A percentile compares a stretch with the other conserved stretches of the same genome.
Conservation (phyloP, 176 grass and related monocot species). For the Aegilops longissima region DNA sequence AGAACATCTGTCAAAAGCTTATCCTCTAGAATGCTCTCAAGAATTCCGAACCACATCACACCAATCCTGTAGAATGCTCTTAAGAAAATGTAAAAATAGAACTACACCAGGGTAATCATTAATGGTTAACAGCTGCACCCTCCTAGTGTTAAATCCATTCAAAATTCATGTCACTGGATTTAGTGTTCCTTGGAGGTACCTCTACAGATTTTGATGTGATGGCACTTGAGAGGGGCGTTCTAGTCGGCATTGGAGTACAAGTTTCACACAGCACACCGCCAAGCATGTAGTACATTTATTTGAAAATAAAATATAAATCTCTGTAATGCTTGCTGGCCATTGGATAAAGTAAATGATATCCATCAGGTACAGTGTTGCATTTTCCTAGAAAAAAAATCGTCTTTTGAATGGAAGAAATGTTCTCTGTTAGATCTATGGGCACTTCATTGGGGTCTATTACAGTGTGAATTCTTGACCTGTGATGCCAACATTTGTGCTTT, state of each 20-base stretch:
- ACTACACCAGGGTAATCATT: background rate
- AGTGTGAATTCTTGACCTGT: no score
- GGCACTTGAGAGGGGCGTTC: background rate
- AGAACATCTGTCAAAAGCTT: background rate
- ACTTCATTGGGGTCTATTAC: no score
- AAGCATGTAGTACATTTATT: no score
- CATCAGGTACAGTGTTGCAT: no score
- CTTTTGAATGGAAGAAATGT: no score
- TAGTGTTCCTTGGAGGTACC: conserved; percentile 14
- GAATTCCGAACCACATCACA: background rate
- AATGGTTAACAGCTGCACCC: conserved; percentile 29
- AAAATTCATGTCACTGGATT: conserved; percentile 9
- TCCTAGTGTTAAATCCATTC: conserved; percentile 17
- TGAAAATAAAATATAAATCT: no score
- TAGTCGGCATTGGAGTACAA: background rate
- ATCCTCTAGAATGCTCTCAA: background rate
- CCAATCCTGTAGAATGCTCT: background rate
- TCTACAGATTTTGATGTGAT: conserved; percentile 6
- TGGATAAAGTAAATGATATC: no score
- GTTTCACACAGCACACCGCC: no score
- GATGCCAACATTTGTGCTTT: no score
- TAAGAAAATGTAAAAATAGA: background rate
- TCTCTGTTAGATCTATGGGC: no score
- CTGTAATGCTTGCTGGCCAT: no score
- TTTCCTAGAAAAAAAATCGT: no score